Evolutionary conservation across 495 filamentous ascomycete species (phyloP).

Genomic region (Penicillium maclennaniae): DNA sequence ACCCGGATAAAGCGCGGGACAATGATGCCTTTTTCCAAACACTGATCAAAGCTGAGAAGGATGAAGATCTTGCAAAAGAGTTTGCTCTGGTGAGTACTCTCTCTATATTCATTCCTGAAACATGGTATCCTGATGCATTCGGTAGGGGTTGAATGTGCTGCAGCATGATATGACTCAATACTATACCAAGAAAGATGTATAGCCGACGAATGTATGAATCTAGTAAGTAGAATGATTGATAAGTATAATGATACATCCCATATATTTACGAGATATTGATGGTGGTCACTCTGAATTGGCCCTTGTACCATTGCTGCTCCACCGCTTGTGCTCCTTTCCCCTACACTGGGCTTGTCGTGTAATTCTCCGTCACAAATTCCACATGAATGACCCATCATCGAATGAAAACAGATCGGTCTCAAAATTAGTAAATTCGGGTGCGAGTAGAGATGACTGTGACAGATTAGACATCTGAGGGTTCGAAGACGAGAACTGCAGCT

Average conservation of each 20-base stretch:
- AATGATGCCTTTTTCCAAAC: slow-evolving; percentile 40
- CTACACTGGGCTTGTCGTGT: neutral
- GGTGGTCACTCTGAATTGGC: neutral
- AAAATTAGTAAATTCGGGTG: slow-evolving; percentile 20
- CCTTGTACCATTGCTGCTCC: neutral
- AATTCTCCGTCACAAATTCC: slow-evolving; percentile 13
- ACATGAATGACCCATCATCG: slow-evolving; percentile 20
- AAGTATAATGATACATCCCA: neutral
- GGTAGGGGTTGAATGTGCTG: slow-evolving; percentile 26
- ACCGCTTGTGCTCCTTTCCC: neutral
- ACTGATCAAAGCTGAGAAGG: slow-evolving; percentile 21
- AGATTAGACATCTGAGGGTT: slow-evolving; percentile 9
- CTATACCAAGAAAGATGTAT: slow-evolving; percentile 15
- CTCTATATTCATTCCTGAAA: neutral
- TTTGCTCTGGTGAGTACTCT: slow-evolving; percentile 21
- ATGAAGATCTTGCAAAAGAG: slow-evolving; percentile 20
- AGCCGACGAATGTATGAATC: neutral
- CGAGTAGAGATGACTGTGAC: slow-evolving; percentile 13
- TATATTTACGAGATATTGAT: neutral
- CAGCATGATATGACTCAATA: slow-evolving; percentile 32
- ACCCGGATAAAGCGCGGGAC: slow-evolving; percentile 31
- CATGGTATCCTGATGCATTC: neutral
- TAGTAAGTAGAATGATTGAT: neutral
- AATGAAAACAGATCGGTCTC: slow-evolving; percentile 21
- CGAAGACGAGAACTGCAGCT: neutral